A percentile compares a stretch with the other conserved stretches of the same genome.
Evolutionary conservation across 2,329 filamentous ascomycete genomes (phyloP).

Genomic region (Xylariaceae sp.): DNA sequence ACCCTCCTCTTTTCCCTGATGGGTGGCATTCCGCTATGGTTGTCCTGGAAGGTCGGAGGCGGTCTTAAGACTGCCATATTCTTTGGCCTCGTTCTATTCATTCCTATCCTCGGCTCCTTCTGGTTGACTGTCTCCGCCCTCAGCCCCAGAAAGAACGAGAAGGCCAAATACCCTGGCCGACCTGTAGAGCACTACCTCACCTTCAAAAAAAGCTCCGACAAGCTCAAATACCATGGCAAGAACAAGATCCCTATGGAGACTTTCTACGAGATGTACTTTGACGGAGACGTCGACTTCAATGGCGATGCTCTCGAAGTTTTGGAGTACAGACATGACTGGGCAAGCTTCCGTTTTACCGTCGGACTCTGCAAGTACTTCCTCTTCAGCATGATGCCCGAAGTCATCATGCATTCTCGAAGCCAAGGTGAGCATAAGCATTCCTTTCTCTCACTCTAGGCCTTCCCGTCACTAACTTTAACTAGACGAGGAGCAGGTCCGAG

Average conservation of each 20-base stretch:
- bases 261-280: constrained; percentile 98
- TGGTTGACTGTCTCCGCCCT: constrained; percentile 82
- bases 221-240: constrained; percentile 74
- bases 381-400: constrained; percentile 84
- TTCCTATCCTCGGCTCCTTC: constrained; percentile 82
- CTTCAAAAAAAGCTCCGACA: constrained; percentile 72
- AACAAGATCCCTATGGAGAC: constrained; percentile 90
- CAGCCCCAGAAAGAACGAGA: constrained; percentile 90
- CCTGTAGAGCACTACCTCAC: constrained; percentile 90
- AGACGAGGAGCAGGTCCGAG: constrained; percentile 98
- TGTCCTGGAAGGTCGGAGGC: constrained; percentile 83
- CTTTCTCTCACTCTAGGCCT: neutral
- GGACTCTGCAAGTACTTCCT: constrained; percentile 88
- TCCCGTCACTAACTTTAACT: constrained; percentile 21
- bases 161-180: constrained; percentile 83
- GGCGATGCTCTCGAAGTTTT: constrained; percentile 87
- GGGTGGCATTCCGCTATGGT: constrained; percentile 74
- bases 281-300: constrained; percentile 93
- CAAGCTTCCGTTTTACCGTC: constrained; percentile 88
- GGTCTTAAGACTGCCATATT: constrained; percentile 88
- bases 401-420: constrained; percentile 89
- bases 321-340: constrained; percentile 97
- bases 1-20: constrained; percentile 74
- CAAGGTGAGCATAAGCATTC: constrained; percentile 65
- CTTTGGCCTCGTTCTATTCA: constrained; percentile 77